Percentiles rank a stretch among this genome's conserved stretches.
Evolutionary conservation across 2,329 filamentous ascomycete genomes (phyloP).

Genomic region (Colletotrichum sp.): DNA sequence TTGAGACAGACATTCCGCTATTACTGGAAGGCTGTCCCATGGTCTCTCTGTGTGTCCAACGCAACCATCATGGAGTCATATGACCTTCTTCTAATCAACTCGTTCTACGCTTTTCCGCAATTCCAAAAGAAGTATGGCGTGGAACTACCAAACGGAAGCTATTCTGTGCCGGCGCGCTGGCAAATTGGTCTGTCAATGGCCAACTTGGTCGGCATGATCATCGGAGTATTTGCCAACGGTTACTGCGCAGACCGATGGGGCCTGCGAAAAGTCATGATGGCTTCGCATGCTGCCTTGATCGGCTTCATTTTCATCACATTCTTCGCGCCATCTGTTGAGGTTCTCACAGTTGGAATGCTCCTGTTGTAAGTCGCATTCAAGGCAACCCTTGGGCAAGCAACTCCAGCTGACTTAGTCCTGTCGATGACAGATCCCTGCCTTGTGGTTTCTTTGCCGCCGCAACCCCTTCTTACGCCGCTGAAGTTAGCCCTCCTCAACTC

Average conservation of each 20-base stretch:
- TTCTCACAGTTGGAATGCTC: slow-evolving; percentile 47
- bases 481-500: slow-evolving; percentile 44
- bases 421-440: slow-evolving; percentile 32
- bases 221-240: slow-evolving; percentile 43
- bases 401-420: neutral
- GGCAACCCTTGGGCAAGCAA: neutral
- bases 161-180: slow-evolving; percentile 44
- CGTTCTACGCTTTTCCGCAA: slow-evolving; percentile 40
- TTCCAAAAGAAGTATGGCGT: slow-evolving; percentile 41
- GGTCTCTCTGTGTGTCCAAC: slow-evolving; percentile 34
- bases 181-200: slow-evolving; percentile 42
- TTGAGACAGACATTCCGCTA: neutral
- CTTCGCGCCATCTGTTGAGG: slow-evolving; percentile 47
- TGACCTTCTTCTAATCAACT: slow-evolving; percentile 32
- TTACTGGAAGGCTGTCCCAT: neutral
- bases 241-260: slow-evolving; percentile 45
- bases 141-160: slow-evolving; percentile 28
- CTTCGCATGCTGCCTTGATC: slow-evolving; percentile 40
- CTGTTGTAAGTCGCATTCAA: slow-evolving; percentile 37
- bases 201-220: slow-evolving; percentile 27
- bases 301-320: slow-evolving; percentile 53
- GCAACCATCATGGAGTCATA: slow-evolving; percentile 43
- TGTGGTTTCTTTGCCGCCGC: slow-evolving; percentile 51
- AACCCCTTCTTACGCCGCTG: slow-evolving; percentile 45
- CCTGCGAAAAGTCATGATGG: slow-evolving; percentile 47